Base-by-base conservation (phyloP, 2,329 filamentous ascomycete species). In the Exophiala dermatitidis region DNA sequence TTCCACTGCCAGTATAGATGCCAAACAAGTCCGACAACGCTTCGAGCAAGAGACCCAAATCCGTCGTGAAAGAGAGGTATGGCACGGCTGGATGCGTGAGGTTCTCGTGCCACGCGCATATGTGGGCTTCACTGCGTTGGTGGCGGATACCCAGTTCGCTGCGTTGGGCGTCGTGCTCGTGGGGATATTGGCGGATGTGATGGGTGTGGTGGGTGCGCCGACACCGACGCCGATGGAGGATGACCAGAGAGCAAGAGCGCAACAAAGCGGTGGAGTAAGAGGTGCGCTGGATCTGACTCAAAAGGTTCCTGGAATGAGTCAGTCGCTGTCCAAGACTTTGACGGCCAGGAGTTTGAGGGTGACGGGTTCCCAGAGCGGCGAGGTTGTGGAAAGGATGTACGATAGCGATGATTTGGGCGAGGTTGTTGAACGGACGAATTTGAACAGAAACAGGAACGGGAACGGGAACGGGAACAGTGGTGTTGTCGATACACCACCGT, bases 91-190 rank as follows among this genome's bases (percentile, higher is more conserved):
- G 69, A 38, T 79, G 50, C 66, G 67, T 32, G 67, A 69, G 29
- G 59, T 67, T 10, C 58, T 78, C 12, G 61, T 75, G 37, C 72
- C 73, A 4, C 64, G 59, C 52, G 72, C 71, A 55, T 74, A 73
- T 52, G 36, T 68, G 4, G 68, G 67, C 7, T 90, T 91, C 66
- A 82, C 83, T 1, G 84, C 83, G 58, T 71, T 91, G 40, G 72
- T 84, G 2, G 83, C 83, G 12, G 86, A 90, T 67, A 80, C 78
- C 33, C 86, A 89, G 63, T 87, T 87, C 67, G 81, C 86, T 2
- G 74, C 82, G 3, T 74, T 91, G 2, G 88, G 87, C 3, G 72
- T 89, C 19, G 75, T 87, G 58, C 75, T 91, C 6, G 66, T 90
- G 43, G 82, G 79, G 19, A 70, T 80, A 1, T 70, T 90, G 53